Percentiles rank a stretch among this genome's conserved stretches.
phyloP scores from a whole-genome alignment of 169 alveolate species.

The Eimeria falciformis region DNA sequence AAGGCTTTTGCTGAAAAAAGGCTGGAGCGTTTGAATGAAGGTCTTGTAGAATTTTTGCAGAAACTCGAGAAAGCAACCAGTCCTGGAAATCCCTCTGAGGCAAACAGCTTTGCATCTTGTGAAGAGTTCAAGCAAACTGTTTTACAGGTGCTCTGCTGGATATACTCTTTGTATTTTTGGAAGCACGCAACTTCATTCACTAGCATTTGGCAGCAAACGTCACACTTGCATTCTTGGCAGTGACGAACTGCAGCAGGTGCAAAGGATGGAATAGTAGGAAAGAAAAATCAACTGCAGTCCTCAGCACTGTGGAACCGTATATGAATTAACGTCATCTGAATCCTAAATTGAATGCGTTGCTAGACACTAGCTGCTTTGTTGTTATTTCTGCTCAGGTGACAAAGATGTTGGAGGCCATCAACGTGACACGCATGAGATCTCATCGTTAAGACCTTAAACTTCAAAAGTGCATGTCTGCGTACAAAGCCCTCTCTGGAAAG shows the following conservation, averaged over 20 bases:
- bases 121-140: constrained; percentile 54
- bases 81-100: background rate
- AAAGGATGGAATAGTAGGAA: no score
- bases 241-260: background rate
- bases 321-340: no score
- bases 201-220: background rate
- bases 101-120: background rate
- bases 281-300: no score
- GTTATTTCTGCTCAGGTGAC: constrained; percentile 19
- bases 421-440: constrained; percentile 42
- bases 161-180: background rate
- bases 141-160: constrained; percentile 39
- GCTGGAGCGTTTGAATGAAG: constrained; percentile 14
- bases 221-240: background rate
- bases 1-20: constrained; percentile 47
- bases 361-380: background rate
- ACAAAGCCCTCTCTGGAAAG: no score
- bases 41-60: constrained; percentile 18
- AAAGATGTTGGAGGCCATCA: constrained; percentile 47
- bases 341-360: background rate
- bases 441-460: no score
- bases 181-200: no score
- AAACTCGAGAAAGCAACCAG: constrained; percentile 34
- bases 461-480: no score
- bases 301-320: no score